Evolutionary conservation across 495 filamentous ascomycete species (phyloP), one percentile per base, ranked within the genome.

Genomic region (Monascus purpureus): DNA sequence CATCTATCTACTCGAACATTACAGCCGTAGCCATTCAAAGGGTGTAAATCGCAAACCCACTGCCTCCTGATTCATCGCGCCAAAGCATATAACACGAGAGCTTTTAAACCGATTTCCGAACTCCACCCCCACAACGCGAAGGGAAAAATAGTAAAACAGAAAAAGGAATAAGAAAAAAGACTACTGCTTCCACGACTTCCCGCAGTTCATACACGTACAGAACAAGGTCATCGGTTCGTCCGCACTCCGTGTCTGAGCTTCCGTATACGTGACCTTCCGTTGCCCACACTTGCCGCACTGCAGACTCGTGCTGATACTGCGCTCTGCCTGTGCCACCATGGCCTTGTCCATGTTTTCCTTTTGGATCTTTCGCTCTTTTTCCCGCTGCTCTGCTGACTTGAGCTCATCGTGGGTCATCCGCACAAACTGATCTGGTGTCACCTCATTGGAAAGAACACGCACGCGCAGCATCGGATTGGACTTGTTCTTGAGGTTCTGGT

Each of bases 331-430:
- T 31, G 87, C 81, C 14, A 92, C 85, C 70, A 93, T 82, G 0
- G 90, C 80, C 53, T 88, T 80, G 63, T 83, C 82, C 80, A 95
- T 83, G 55, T 96, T 96, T 61, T 93, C 79, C 57, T 84, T 72
- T 49, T 80, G 61, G 23, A 93, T 65, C 45, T 70, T 67, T 40
- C 66, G 61, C 38, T 93, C 82, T 39, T 70, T 58, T 35, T 67
- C 66, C 22, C 71, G 62, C 44, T 75, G 75, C 50, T 85, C 73
- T 5, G 60, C 73, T 32, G 75, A 82, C 53, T 83, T 81, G 42
- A 90, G 69, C 50, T 93, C 84, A 12, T 87, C 80, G 40, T 66
- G 61, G 2, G 60, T 52, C 78, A 84, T 82, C 30, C 62, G 59
- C 39, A 93, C 82, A 39, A 97, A 82, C 7, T 67, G 56, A 0